Evolutionary conservation across 768 basidiomycete species (phyloP).

Genomic region (Russula dissimulans): DNA sequence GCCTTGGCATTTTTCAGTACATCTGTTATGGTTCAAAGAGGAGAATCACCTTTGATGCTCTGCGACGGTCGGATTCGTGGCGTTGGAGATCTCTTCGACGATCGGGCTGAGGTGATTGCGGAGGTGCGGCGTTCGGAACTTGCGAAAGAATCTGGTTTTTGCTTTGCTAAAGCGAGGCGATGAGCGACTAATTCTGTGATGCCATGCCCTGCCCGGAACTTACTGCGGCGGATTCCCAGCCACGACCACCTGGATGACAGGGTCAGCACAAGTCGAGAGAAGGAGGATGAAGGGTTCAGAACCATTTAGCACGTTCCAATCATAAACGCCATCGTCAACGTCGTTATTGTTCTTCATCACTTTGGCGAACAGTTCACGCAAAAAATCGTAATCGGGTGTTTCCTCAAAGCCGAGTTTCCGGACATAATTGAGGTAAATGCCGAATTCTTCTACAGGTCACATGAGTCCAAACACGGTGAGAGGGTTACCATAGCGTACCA

Average conservation of each 20-base stretch:
- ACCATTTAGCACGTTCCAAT: slow-evolving; percentile 94
- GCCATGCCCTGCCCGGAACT: slow-evolving; percentile 18
- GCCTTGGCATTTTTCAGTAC: slow-evolving; percentile 59
- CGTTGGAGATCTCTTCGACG: slow-evolving; percentile 48
- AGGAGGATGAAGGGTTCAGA: neutral
- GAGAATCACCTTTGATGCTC: slow-evolving; percentile 52
- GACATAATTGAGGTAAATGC: slow-evolving; percentile 98
- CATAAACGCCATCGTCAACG: slow-evolving; percentile 86
- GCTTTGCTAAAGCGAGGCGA: slow-evolving; percentile 30
- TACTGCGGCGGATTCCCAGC: slow-evolving; percentile 83
- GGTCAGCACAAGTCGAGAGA: neutral
- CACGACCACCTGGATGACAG: slow-evolving; percentile 60
- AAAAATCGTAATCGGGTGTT: slow-evolving; percentile 97
- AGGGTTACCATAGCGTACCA: slow-evolving; percentile 38
- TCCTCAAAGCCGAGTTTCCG: slow-evolving; percentile 99
- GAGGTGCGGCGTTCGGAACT: slow-evolving; percentile 45
- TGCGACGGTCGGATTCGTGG: slow-evolving; percentile 54
- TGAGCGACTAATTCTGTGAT: neutral
- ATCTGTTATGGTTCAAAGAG: slow-evolving; percentile 70
- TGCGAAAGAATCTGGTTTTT: slow-evolving; percentile 59
- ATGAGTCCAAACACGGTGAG: neutral
- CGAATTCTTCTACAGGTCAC: slow-evolving; percentile 75
- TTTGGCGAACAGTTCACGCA: slow-evolving; percentile 90
- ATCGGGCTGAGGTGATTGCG: slow-evolving; percentile 37
- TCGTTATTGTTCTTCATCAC: slow-evolving; percentile 88